These are phyloP conservation scores for Neonothopanus nambi DNA, from an alignment of 1,284 basidiomycete genomes.

Conservation along the genomic window DNA sequence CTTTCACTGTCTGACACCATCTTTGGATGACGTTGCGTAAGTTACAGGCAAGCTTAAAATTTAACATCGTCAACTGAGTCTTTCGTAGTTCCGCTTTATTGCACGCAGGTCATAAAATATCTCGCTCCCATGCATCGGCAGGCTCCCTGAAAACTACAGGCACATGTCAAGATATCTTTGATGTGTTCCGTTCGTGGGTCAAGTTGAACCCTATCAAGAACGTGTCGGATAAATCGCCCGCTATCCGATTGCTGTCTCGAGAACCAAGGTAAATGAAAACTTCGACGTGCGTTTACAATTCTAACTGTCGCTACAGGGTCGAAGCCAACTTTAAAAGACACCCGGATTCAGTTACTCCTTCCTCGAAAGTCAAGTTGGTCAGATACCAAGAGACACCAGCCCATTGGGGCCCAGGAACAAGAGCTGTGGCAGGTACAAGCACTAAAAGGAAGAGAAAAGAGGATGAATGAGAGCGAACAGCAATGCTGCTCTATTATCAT, in stretches of 20 bases:
- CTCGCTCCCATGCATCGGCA: constrained; percentile 85
- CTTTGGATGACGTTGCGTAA: constrained; percentile 74
- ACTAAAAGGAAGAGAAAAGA: constrained; percentile 43
- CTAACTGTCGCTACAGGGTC: constrained; percentile 41
- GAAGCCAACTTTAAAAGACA: constrained; percentile 77
- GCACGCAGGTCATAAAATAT: constrained; percentile 82
- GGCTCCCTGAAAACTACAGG: constrained; percentile 94
- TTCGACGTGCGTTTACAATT: constrained; percentile 6
- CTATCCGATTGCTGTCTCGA: constrained; percentile 63
- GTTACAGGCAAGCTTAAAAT: constrained; percentile 29
- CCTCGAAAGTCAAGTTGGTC: constrained; percentile 74
- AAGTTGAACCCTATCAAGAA: constrained; percentile 84
- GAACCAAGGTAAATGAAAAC: constrained; percentile 55
- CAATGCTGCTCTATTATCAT: constrained; percentile 5
- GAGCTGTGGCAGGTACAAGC: constrained; percentile 49
- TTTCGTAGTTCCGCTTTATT: constrained; percentile 77
- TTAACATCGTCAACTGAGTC: not conserved
- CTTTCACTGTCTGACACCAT: constrained; percentile 83
- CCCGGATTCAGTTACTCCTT: constrained; percentile 57
- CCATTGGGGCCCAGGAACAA: constrained; percentile 90
- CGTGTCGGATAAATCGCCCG: constrained; percentile 70
- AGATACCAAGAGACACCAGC: constrained; percentile 93
- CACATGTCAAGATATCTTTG: constrained; percentile 71
- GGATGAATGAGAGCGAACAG: constrained; percentile 2
- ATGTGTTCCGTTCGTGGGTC: constrained; percentile 84